These are phyloP conservation scores for Geum urbanum DNA, from an alignment of 306 rosid genomes.

Conservation along the genomic window DNA sequence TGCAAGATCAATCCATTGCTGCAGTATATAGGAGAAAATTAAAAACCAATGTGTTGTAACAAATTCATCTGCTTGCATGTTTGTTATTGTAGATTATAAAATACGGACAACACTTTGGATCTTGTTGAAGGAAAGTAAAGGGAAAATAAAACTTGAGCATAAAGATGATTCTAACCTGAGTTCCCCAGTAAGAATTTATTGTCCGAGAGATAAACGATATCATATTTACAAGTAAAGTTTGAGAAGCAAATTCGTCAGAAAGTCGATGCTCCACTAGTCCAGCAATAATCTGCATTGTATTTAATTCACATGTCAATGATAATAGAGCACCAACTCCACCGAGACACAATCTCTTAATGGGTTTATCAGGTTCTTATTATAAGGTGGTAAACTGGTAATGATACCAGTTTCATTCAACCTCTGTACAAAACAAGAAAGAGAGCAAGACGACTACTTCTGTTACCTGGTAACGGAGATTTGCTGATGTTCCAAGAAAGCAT, in stretches of 20 bases:
- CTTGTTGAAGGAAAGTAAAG: background rate
- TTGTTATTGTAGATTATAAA: background rate
- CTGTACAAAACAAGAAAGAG: background rate
- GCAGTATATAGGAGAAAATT: conserved; percentile 35
- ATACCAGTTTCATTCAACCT: too few species aligned
- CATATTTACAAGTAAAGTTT: conserved; percentile 69
- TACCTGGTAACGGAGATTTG: conserved; percentile 98
- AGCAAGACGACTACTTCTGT: conserved; percentile 4
- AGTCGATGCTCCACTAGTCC: conserved; percentile 89
- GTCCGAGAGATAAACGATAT: conserved; percentile 74
- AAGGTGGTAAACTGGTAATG: too few species aligned
- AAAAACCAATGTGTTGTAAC: background rate
- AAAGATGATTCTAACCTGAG: conserved; percentile 58
- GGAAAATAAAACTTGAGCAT: background rate
- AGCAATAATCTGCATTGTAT: conserved; percentile 72
- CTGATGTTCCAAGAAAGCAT: conserved; percentile 72
- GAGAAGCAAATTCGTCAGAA: conserved; percentile 67
- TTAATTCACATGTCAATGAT: conserved; percentile 22
- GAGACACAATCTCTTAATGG: too few species aligned
- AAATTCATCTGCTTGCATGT: conserved; percentile 1
- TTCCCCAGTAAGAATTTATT: conserved; percentile 91
- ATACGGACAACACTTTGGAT: background rate
- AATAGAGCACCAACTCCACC: background rate
- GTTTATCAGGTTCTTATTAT: too few species aligned
- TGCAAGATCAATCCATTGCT: conserved; percentile 98